Percentiles rank a stretch among this genome's conserved stretches.
phyloP scores from a whole-genome alignment of 2,329 filamentous ascomycete species.

The Rhinocladiella mackenziei region DNA sequence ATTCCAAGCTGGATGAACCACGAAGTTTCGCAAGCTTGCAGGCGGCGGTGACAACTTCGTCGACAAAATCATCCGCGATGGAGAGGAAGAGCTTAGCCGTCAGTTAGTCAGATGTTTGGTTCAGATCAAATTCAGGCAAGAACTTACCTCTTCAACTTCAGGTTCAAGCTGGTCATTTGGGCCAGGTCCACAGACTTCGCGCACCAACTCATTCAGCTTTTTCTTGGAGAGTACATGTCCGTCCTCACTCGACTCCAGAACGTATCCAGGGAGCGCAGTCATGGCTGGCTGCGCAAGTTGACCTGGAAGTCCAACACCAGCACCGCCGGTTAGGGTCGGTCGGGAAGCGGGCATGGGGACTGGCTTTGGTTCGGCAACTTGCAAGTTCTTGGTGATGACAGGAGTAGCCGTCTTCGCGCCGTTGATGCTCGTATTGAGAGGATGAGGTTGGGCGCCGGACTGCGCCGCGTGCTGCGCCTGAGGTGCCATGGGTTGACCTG shows the following conservation, averaged over 20 bases:
- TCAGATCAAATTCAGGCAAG: slow-evolving; percentile 4
- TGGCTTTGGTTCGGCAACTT: slow-evolving; percentile 66
- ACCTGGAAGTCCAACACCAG: slow-evolving; percentile 69
- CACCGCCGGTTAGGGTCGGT: slow-evolving; percentile 78
- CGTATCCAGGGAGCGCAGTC: slow-evolving; percentile 73
- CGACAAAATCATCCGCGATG: slow-evolving; percentile 91
- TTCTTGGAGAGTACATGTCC: slow-evolving; percentile 96
- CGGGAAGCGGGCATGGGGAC: slow-evolving; percentile 68
- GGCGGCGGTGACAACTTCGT: slow-evolving; percentile 79
- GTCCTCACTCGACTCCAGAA: slow-evolving; percentile 77
- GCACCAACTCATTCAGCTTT: slow-evolving; percentile 90
- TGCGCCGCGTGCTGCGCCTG: slow-evolving; percentile 31
- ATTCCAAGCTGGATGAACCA: slow-evolving; percentile 83
- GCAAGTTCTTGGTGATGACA: slow-evolving; percentile 77
- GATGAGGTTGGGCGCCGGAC: slow-evolving; percentile 38
- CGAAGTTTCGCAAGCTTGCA: slow-evolving; percentile 92
- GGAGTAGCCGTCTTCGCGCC: slow-evolving; percentile 59
- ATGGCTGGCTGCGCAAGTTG: slow-evolving; percentile 86
- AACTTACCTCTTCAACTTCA: slow-evolving; percentile 86
- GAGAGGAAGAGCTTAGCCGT: slow-evolving; percentile 69
- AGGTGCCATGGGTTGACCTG: slow-evolving; percentile 35
- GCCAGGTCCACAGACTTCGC: slow-evolving; percentile 78
- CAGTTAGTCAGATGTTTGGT: slow-evolving; percentile 2
- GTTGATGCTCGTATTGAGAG: slow-evolving; percentile 40
- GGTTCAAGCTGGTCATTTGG: slow-evolving; percentile 74